phyloP scores from a whole-genome alignment of 805 yeast genomes.

The Ogataea corticis region DNA sequence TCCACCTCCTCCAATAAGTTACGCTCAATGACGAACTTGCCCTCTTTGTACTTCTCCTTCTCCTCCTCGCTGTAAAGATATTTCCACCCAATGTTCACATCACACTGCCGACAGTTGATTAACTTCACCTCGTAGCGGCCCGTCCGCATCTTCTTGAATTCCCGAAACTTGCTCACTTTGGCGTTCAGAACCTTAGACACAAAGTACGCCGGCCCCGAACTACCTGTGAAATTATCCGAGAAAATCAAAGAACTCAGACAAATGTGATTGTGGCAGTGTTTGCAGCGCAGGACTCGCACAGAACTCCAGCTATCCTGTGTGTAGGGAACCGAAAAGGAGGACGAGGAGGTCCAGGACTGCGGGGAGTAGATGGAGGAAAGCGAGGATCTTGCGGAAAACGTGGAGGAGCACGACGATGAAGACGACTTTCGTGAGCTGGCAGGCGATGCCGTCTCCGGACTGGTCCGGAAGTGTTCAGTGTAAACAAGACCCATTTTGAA shows the following conservation, averaged over 20 bases:
- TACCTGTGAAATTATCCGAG: conserved; percentile 36
- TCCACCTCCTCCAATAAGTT: conserved; percentile 27
- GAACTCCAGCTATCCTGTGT: not conserved
- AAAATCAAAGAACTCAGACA: conserved; percentile 30
- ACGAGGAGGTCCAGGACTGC: conserved; percentile 10
- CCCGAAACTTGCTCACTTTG: conserved; percentile 17
- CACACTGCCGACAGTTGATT: conserved; percentile 35
- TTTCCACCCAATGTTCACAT: conserved; percentile 35
- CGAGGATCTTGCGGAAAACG: conserved; percentile 16
- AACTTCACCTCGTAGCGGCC: conserved; percentile 34
- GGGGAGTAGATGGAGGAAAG: conserved; percentile 20
- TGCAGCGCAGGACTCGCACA: conserved; percentile 30
- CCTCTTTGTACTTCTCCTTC: conserved; percentile 34
- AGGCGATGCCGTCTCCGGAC: not conserved
- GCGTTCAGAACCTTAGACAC: conserved; percentile 34
- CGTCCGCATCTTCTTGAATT: conserved; percentile 33
- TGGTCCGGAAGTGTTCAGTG: conserved; percentile 29
- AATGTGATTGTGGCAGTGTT: conserved; percentile 36
- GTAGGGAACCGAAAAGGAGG: conserved; percentile 1
- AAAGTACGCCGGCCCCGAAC: conserved; percentile 35
- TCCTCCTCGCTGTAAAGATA: conserved; percentile 32
- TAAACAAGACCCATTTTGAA: conserved; percentile 31
- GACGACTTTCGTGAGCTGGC: conserved; percentile 7
- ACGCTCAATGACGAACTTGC: conserved; percentile 37
- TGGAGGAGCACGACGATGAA: conserved; percentile 10